Evolutionary conservation across 2,329 filamentous ascomycete species (phyloP).

Genomic region (Neopestalotiopsis rosae): DNA sequence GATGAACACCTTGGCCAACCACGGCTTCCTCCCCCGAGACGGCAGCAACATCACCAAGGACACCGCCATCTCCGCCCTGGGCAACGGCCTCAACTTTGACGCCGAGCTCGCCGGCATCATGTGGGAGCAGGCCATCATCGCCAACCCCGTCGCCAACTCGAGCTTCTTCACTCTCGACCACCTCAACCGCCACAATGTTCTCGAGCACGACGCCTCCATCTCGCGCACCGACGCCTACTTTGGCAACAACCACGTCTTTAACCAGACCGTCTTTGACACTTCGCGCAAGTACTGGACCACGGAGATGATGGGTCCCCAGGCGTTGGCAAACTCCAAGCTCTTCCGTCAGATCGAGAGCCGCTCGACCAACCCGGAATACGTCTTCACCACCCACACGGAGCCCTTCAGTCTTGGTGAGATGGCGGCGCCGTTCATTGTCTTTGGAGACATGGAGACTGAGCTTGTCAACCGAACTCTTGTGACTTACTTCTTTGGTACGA

Average conservation of each 20-base stretch:
- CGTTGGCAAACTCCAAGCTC: constrained; percentile 50
- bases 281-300: constrained; percentile 49
- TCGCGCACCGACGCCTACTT: constrained; percentile 48
- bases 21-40: constrained; percentile 49
- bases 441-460: constrained; percentile 47
- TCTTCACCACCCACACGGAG: constrained; percentile 46
- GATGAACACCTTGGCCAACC: constrained; percentile 54
- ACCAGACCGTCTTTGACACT: constrained; percentile 51
- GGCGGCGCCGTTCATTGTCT: constrained; percentile 53
- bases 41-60: constrained; percentile 44
- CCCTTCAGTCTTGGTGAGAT: constrained; percentile 56
- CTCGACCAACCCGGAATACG: constrained; percentile 53
- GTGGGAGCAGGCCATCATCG: constrained; percentile 45
- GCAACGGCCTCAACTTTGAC: constrained; percentile 47
- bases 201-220: constrained; percentile 48
- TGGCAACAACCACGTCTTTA: constrained; percentile 56
- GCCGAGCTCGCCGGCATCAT: constrained; percentile 41
- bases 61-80: constrained; percentile 42
- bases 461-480: constrained; percentile 46
- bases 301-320: constrained; percentile 39
- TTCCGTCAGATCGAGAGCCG: constrained; percentile 48
- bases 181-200: constrained; percentile 49
- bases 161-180: constrained; percentile 46
- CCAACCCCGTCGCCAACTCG: constrained; percentile 46
- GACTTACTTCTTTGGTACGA: constrained; percentile 52